Conservation (phyloP, 1,284 basidiomycete species). For the Sphagnurus paluster region DNA sequence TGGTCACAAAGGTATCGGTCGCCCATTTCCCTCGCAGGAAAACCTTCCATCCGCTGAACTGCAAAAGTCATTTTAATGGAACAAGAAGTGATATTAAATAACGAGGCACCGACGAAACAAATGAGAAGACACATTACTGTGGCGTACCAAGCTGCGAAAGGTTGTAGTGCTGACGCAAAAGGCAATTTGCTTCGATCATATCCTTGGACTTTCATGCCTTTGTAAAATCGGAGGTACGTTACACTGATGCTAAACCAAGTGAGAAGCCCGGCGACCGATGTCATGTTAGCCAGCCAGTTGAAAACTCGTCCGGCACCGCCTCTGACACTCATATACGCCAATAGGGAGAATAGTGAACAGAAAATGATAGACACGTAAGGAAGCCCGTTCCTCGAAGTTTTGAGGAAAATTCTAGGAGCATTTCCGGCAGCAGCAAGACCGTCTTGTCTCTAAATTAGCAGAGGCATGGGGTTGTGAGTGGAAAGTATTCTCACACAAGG, state of each 20-base stretch:
- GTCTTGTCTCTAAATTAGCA: constrained; percentile 42
- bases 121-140: constrained; percentile 56
- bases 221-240: constrained; percentile 80
- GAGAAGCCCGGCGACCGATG: constrained; percentile 57
- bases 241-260: constrained; percentile 86
- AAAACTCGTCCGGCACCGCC: constrained; percentile 65
- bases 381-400: constrained; percentile 69
- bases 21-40: constrained; percentile 72
- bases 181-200: constrained; percentile 68
- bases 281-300: constrained; percentile 79
- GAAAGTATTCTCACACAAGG: constrained; percentile 58
- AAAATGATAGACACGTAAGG: constrained; percentile 74
- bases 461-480: not conserved
- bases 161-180: constrained; percentile 62
- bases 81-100: not conserved
- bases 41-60: constrained; percentile 77
- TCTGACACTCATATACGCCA: constrained; percentile 74
- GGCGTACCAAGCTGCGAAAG: constrained; percentile 72
- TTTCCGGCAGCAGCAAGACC: constrained; percentile 75
- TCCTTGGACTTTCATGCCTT: constrained; percentile 75
- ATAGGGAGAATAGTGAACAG: constrained; percentile 66
- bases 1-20: constrained; percentile 20
- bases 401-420: constrained; percentile 75
- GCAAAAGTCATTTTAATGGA: not conserved
- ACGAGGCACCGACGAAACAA: constrained; percentile 56